Conservation (phyloP, 2,329 filamentous ascomycete genomes). For the Penicillium sp. region DNA sequence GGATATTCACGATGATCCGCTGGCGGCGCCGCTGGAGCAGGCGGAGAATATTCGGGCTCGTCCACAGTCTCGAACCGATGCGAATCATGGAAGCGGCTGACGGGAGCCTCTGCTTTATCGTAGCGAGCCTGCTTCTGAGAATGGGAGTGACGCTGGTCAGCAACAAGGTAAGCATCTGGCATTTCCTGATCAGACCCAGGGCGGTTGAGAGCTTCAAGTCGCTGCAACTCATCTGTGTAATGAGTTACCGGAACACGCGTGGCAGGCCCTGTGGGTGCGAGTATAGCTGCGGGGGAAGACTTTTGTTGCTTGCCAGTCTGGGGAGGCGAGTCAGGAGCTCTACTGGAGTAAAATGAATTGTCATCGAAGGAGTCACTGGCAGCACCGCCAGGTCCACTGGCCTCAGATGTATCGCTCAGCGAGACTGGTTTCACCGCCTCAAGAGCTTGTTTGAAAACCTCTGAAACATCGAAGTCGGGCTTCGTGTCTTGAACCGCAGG, state of each 20-base stretch:
- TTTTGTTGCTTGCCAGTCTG: slow-evolving; percentile 41
- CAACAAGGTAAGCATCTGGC: slow-evolving; percentile 39
- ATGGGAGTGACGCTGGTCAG: slow-evolving; percentile 34
- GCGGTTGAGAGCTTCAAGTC: slow-evolving; percentile 38
- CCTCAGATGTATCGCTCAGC: slow-evolving; percentile 49
- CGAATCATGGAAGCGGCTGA: slow-evolving; percentile 20
- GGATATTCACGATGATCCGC: slow-evolving; percentile 28
- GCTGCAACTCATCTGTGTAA: slow-evolving; percentile 36
- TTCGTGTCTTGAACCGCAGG: slow-evolving; percentile 52
- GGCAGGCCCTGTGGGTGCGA: slow-evolving; percentile 32
- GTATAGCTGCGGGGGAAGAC: slow-evolving; percentile 28
- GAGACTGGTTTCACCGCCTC: slow-evolving; percentile 68
- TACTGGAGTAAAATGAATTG: slow-evolving; percentile 94
- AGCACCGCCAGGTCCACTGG: slow-evolving; percentile 61
- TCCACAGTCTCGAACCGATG: slow-evolving; percentile 38
- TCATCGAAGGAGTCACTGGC: slow-evolving; percentile 80
- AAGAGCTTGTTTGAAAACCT: slow-evolving; percentile 69
- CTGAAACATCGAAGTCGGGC: slow-evolving; percentile 66
- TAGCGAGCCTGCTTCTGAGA: slow-evolving; percentile 30
- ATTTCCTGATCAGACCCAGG: slow-evolving; percentile 39
- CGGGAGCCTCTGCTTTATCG: slow-evolving; percentile 19
- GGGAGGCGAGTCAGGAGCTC: slow-evolving; percentile 69
- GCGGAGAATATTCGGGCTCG: slow-evolving; percentile 50
- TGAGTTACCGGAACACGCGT: slow-evolving; percentile 34
- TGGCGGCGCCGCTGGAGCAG: slow-evolving; percentile 40